phyloP scores from a whole-genome alignment of 1,284 basidiomycete genomes.

The Malassezia globosa region DNA sequence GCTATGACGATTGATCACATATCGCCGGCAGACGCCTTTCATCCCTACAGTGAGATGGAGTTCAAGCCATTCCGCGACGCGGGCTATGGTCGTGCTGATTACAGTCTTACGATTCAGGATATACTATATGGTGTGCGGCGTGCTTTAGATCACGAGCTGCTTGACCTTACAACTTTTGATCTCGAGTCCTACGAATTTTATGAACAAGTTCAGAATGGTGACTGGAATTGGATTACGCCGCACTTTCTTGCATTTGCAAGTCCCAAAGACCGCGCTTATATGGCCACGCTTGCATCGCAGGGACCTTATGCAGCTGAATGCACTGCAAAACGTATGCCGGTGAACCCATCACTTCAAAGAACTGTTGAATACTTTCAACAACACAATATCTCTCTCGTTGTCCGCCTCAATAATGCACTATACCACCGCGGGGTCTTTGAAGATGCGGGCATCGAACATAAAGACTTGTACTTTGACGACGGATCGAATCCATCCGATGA shows the following conservation, averaged over 20 bases:
- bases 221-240: slow-evolving; percentile 80
- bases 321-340: slow-evolving; percentile 14
- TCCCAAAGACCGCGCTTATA: slow-evolving; percentile 51
- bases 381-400: slow-evolving; percentile 75
- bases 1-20: slow-evolving; percentile 76
- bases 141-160: slow-evolving; percentile 74
- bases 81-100: slow-evolving; percentile 81
- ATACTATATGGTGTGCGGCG: slow-evolving; percentile 92
- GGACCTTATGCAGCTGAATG: neutral
- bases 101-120: slow-evolving; percentile 72
- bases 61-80: slow-evolving; percentile 86
- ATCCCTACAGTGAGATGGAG: slow-evolving; percentile 59
- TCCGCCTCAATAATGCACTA: slow-evolving; percentile 84
- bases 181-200: slow-evolving; percentile 78
- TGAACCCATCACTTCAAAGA: slow-evolving; percentile 49
- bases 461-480: slow-evolving; percentile 78
- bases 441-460: slow-evolving; percentile 75
- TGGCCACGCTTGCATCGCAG: slow-evolving; percentile 47
- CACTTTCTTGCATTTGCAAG: slow-evolving; percentile 75
- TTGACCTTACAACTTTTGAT: slow-evolving; percentile 79
- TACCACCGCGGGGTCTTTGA: slow-evolving; percentile 78
- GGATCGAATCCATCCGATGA: slow-evolving; percentile 94
- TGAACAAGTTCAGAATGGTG: slow-evolving; percentile 56
- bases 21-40: slow-evolving; percentile 87
- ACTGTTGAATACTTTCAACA: slow-evolving; percentile 85